Base-by-base conservation (phyloP, 2,329 filamentous ascomycete genomes). In the Aspergillus tanneri region DNA sequence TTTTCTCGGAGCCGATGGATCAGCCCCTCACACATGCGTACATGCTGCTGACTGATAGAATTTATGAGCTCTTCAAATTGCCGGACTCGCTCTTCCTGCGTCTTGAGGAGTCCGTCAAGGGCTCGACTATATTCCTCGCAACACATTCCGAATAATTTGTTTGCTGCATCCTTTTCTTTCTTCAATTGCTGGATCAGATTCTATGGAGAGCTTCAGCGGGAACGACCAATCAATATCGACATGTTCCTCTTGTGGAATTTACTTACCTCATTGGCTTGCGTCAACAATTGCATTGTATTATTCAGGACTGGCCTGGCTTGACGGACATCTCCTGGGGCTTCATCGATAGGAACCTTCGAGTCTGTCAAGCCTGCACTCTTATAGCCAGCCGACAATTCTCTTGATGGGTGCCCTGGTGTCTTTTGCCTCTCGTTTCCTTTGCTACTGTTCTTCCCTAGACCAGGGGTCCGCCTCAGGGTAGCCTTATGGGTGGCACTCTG, bases 121-220 rank as follows among this genome's bases (percentile, higher is more conserved):
- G 79, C 54, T n/a, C 60, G 64, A 50, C 70, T 52, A 35, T 72
- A 75, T 41, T 75, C 72, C 23, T 66, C 59, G 27, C 64, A 66
- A 53, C 75, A 80, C 19, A 68, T 69, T 6, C 71, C 64, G 3
- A 77, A 57, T 21, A 77, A 71, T 22, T 73, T 66, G 3, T 59
- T 61, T 21, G 77, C 66, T 1, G 71, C 72, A 3, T 66, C 67
- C 54, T 78, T 76, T 36, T 73, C 69, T n/a, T 72, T 67, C 7
- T 76, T 65, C 14, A 81, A 67, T 46, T 77, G 70, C 1, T 60
- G 68, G 7, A 74, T 56, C 8, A 80, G 66, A 14, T 65, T 65
- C 63, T 77, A 54, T 21, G 18, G 10, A 32, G 8, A 24, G 18
- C 32, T 5, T 53, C 27, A 49, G 36, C 38, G n/a, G n/a, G n/a